Percentiles rank a stretch among this genome's conserved stretches.
These are phyloP conservation scores for Dendrobium huoshanense DNA, from an alignment of 106 monocot genomes.

Conservation along the genomic window DNA sequence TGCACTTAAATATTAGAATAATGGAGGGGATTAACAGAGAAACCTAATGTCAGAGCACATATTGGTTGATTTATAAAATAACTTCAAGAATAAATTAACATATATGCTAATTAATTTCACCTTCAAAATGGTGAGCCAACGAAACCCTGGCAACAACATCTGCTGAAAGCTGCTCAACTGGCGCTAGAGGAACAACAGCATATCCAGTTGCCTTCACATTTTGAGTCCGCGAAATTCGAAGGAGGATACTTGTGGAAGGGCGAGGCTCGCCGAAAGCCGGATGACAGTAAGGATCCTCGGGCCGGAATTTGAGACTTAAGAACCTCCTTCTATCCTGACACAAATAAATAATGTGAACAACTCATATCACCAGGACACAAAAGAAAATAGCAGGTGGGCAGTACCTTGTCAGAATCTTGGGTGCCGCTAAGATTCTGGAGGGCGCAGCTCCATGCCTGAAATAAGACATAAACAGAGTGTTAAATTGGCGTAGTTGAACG, in stretches of 20 bases:
- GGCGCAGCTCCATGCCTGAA: slow-evolving; percentile 2
- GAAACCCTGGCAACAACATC: slow-evolving; percentile 60
- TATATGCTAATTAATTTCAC: slow-evolving; percentile 9
- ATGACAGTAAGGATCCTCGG: slow-evolving; percentile 84
- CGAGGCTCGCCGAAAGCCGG: slow-evolving; percentile 59
- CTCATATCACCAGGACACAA: background rate
- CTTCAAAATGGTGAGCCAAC: slow-evolving; percentile 62
- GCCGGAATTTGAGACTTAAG: slow-evolving; percentile 78
- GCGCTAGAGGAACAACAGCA: background rate
- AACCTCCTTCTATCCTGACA: slow-evolving; percentile 30
- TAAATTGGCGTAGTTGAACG: background rate
- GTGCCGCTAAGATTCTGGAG: background rate
- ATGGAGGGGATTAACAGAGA: background rate
- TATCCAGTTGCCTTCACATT: background rate
- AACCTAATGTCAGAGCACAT: background rate
- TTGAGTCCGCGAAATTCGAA: slow-evolving; percentile 43
- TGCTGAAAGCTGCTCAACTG: slow-evolving; percentile 22
- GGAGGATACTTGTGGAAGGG: slow-evolving; percentile 35
- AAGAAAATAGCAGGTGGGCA: background rate
- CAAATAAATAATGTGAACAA: background rate
- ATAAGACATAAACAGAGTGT: background rate
- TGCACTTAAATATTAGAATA: background rate
- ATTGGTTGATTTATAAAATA: background rate
- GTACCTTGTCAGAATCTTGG: slow-evolving; percentile 4
- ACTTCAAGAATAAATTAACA: background rate